phyloP scores from a whole-genome alignment of 306 rosid species.

The Gastrolobium bilobum region DNA sequence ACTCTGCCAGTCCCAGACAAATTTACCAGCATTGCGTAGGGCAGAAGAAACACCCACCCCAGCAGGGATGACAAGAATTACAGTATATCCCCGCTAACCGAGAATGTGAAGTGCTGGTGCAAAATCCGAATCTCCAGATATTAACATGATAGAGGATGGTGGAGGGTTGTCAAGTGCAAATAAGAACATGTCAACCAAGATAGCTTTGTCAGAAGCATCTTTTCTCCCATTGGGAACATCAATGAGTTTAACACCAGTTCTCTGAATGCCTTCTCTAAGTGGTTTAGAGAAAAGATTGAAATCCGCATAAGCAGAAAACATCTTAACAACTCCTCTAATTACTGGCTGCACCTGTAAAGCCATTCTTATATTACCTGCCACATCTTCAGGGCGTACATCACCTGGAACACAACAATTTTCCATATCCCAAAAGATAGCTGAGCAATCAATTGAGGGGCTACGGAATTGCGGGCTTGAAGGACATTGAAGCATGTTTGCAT shows the following conservation, averaged over 20 bases:
- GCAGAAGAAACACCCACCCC: too few species aligned
- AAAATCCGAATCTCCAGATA: conserved; percentile 82
- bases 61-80: conserved; percentile 63
- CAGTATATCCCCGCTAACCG: conserved; percentile 81
- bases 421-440: conserved; percentile 94
- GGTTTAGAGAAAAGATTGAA: conserved; percentile 91
- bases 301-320: conserved; percentile 93
- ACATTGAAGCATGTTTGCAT: conserved; percentile 58
- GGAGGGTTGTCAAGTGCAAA: neutral
- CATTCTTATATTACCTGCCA: conserved; percentile 94
- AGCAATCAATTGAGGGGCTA: conserved; percentile 73
- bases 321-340: conserved; percentile 84
- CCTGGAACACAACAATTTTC: conserved; percentile 97
- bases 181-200: conserved; percentile 82
- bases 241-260: conserved; percentile 78
- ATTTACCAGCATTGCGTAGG: conserved; percentile 72
- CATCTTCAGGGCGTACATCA: conserved; percentile 96
- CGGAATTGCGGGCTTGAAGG: conserved; percentile 62
- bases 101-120: conserved; percentile 83
- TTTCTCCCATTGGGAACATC: conserved; percentile 89
- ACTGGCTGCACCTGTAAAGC: conserved; percentile 92
- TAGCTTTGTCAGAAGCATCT: conserved; percentile 87
- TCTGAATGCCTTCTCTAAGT: conserved; percentile 83
- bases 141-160: conserved; percentile 51
- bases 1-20: conserved; percentile 86